phyloP scores from a whole-genome alignment of 129 eudicot species.

The Ambrosia trifida region DNA sequence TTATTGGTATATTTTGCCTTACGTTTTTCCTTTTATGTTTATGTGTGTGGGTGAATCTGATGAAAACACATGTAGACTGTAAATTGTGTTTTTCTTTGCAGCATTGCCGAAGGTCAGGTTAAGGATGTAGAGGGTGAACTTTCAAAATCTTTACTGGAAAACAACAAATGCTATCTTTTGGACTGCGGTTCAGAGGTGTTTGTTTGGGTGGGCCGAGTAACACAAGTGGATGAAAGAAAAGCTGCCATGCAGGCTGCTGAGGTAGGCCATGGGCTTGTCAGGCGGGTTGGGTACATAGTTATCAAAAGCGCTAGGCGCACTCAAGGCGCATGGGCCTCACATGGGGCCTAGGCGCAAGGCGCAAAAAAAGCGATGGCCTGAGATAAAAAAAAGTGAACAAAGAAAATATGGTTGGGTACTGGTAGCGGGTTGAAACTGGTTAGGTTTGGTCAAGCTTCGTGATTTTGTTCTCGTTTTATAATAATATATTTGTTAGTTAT shows the following conservation, averaged over 20 bases:
- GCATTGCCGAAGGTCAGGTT: slow-evolving; percentile 74
- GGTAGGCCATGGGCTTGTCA: slow-evolving; percentile 36
- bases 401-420: too few relatives aligned
- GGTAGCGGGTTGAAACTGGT: background rate
- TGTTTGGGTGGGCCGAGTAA: slow-evolving; percentile 96
- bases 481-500: background rate
- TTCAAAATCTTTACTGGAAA: slow-evolving; percentile 80
- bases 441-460: slow-evolving; percentile 8
- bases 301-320: too few relatives aligned
- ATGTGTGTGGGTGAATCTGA: background rate
- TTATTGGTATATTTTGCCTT: slow-evolving; percentile 47
- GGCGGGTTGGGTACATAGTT: background rate
- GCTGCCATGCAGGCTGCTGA: slow-evolving; percentile 89
- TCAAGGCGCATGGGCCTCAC: too few relatives aligned
- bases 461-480: background rate
- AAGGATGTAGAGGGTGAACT: slow-evolving; percentile 77
- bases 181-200: slow-evolving; percentile 96
- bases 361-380: too few relatives aligned
- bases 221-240: slow-evolving; percentile 96
- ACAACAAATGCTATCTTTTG: slow-evolving; percentile 79
- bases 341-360: too few relatives aligned
- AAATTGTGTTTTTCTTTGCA: slow-evolving; percentile 35
- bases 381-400: too few relatives aligned
- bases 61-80: background rate
- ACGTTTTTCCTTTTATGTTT: slow-evolving; percentile 9